These are phyloP conservation scores for Arctium minus DNA, from an alignment of 129 eudicot genomes.

Conservation along the genomic window DNA sequence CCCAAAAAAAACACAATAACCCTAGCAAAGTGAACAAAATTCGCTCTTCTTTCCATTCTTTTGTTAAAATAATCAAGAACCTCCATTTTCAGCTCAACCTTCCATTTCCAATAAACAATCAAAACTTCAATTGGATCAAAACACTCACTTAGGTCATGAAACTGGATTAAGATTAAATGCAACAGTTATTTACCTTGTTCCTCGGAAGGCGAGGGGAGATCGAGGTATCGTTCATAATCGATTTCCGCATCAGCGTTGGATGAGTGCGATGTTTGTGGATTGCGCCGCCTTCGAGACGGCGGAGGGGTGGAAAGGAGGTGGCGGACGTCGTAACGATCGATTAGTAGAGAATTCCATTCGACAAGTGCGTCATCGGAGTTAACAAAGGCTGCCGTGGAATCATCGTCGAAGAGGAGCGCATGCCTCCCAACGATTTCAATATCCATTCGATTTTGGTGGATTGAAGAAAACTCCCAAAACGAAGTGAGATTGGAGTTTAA, in stretches of 20 bases:
- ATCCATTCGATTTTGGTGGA: conserved; percentile 27
- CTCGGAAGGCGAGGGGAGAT: conserved; percentile 49
- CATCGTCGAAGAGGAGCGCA: conserved; percentile 92
- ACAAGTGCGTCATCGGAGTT: conserved; percentile 88
- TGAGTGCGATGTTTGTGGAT: conserved; percentile 26
- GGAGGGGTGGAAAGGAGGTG: conserved; percentile 91
- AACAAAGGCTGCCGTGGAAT: conserved; percentile 63
- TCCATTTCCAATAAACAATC: not conserved
- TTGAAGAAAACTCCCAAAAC: conserved; percentile 1
- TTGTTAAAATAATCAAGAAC: not conserved
- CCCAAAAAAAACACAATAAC: not conserved
- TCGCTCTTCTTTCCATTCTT: not conserved
- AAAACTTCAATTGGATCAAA: not conserved
- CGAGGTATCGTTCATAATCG: conserved; percentile 76
- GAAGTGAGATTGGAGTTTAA: not conserved
- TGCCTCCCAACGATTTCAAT: conserved; percentile 84
- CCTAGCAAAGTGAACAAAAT: not conserved
- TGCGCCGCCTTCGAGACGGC: conserved; percentile 63
- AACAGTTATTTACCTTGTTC: conserved; percentile 46
- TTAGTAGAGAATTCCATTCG: conserved; percentile 85
- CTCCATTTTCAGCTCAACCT: not conserved
- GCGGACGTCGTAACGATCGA: conserved; percentile 98
- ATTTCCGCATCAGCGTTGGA: conserved; percentile 45
- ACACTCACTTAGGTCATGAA: conserved; percentile 5
- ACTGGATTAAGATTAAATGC: not conserved